phyloP scores from a whole-genome alignment of 2,329 filamentous ascomycete species.

The Colletotrichum tabaci region DNA sequence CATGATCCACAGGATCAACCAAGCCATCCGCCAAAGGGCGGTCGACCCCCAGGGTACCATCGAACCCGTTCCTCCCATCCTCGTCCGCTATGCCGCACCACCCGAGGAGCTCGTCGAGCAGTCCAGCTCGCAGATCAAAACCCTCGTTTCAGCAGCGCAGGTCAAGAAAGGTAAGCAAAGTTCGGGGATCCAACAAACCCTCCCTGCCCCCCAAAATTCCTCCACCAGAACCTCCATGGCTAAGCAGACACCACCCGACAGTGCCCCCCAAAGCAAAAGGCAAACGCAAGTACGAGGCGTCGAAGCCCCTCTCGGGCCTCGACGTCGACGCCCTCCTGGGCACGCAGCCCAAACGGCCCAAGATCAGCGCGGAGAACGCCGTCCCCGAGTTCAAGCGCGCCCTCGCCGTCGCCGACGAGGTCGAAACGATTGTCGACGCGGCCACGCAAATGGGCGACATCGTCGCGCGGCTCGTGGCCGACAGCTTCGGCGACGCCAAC shows the following conservation, averaged over 20 bases:
- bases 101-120: conserved; percentile 76
- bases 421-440: conserved; percentile 75
- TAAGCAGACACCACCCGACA: conserved; percentile 50
- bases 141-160: conserved; percentile 78
- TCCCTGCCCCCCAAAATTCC: neutral
- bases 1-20: conserved; percentile 88
- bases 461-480: conserved; percentile 76
- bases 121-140: conserved; percentile 71
- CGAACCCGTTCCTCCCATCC: conserved; percentile 72
- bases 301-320: conserved; percentile 90
- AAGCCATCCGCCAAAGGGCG: conserved; percentile 87
- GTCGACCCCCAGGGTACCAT: conserved; percentile 78
- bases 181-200: neutral
- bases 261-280: conserved; percentile 86
- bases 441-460: conserved; percentile 82
- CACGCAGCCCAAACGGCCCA: conserved; percentile 57
- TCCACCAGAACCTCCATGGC: neutral
- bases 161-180: conserved; percentile 81
- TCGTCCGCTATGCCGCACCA: conserved; percentile 81
- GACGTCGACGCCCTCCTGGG: conserved; percentile 88
- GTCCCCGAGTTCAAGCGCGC: conserved; percentile 93
- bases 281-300: conserved; percentile 76
- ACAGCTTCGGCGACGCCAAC: conserved; percentile 81
- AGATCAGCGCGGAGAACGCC: conserved; percentile 77
- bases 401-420: conserved; percentile 72